phyloP scores from a whole-genome alignment of 495 filamentous ascomycete species.

The Penicillium antarcticum region DNA sequence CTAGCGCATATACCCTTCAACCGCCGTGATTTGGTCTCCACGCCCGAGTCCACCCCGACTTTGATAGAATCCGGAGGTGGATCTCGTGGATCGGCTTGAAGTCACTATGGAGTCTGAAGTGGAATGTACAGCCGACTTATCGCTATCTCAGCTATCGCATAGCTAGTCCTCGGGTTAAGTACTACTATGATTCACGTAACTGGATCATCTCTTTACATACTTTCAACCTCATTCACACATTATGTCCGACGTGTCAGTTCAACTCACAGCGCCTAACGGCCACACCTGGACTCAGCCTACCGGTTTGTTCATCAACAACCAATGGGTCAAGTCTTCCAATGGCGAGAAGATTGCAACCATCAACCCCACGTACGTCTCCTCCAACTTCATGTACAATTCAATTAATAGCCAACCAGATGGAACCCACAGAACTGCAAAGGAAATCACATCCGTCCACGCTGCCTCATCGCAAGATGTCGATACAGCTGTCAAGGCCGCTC shows the following conservation, averaged over 20 bases:
- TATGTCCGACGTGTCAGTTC: conserved; percentile 24
- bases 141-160: neutral
- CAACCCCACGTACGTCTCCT: conserved; percentile 74
- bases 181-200: too few relatives aligned
- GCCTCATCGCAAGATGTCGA: conserved; percentile 80
- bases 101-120: neutral
- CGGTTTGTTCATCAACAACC: conserved; percentile 92
- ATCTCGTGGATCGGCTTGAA: neutral
- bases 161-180: neutral
- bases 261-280: conserved; percentile 65
- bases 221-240: neutral
- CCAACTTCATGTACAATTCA: neutral
- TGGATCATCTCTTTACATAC: neutral
- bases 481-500: conserved; percentile 74
- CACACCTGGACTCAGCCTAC: conserved; percentile 68
- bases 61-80: conserved; percentile 12
- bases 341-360: conserved; percentile 71
- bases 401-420: conserved; percentile 26
- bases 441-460: conserved; percentile 79
- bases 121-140: neutral
- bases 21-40: neutral
- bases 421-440: conserved; percentile 57
- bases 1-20: conserved; percentile 2
- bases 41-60: neutral
- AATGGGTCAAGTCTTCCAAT: conserved; percentile 74